Conservation (phyloP, 441 rosid genomes). For the Bruguiera hainesii region DNA sequence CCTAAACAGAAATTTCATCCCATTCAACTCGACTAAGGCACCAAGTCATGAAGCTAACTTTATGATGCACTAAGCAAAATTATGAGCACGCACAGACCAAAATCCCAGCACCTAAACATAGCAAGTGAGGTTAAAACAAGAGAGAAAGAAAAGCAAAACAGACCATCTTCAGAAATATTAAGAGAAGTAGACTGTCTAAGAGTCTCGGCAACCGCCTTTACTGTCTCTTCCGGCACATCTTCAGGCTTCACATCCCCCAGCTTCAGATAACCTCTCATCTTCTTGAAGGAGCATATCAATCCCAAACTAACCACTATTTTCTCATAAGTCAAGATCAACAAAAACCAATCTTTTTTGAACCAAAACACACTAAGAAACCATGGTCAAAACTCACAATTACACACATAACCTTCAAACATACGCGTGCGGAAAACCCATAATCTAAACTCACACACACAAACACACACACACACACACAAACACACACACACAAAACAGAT, state of each 20-base stretch:
- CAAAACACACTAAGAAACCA: neutral
- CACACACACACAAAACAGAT: neutral
- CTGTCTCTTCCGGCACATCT: conserved; percentile 63
- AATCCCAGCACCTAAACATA: neutral
- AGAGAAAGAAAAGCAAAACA: conserved; percentile 11
- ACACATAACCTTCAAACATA: neutral
- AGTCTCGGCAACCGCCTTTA: conserved; percentile 76
- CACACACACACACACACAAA: neutral
- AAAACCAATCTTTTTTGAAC: neutral
- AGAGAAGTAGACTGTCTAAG: conserved; percentile 65
- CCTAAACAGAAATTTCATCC: too few species aligned
- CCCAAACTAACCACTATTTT: conserved; percentile 72
- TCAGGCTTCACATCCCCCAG: conserved; percentile 62
- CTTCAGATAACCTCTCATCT: conserved; percentile 75
- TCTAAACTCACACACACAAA: neutral
- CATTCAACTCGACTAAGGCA: too few species aligned
- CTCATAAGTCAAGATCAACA: conserved; percentile 34
- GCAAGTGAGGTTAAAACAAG: neutral
- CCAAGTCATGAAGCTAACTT: too few species aligned
- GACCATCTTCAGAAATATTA: conserved; percentile 85
- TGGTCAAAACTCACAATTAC: neutral
- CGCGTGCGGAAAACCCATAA: neutral
- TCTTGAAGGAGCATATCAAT: conserved; percentile 84
- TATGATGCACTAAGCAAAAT: too few species aligned
- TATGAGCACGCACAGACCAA: too few species aligned